Conservation (phyloP, 352 stramenopile species). For the Blastocystis sp. region DNA sequence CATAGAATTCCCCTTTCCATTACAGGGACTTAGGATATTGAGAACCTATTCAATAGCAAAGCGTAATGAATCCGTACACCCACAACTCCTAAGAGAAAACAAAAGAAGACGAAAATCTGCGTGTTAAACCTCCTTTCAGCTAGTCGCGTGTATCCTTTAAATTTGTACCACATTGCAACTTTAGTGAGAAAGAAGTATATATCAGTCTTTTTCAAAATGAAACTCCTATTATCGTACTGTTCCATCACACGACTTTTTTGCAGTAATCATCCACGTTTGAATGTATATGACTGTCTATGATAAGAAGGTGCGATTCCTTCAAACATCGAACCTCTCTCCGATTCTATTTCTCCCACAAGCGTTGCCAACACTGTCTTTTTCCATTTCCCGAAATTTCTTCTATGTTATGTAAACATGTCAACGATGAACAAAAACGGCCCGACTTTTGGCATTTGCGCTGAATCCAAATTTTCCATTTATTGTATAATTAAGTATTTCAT, state of each 20-base stretch:
- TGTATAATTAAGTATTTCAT: not conserved
- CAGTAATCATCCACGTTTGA: not conserved
- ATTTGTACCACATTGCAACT: slow-evolving; percentile 19
- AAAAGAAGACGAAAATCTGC: not conserved
- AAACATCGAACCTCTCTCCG: too few relatives aligned
- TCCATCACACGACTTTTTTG: not conserved
- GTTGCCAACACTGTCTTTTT: too few relatives aligned
- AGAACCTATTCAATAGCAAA: not conserved
- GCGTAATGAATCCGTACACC: not conserved
- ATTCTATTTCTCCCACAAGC: too few relatives aligned
- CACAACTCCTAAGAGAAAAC: not conserved
- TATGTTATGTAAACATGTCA: too few relatives aligned
- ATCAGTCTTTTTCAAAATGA: not conserved
- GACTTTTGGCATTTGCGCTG: too few relatives aligned
- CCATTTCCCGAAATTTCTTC: too few relatives aligned
- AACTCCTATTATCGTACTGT: not conserved
- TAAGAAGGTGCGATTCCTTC: too few relatives aligned
- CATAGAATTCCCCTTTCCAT: not conserved
- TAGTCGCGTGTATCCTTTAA: slow-evolving; percentile 14
- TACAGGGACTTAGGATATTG: slow-evolving; percentile 15
- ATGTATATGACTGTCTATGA: not conserved
- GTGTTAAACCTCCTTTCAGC: slow-evolving; percentile 4
- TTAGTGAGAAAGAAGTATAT: not conserved
- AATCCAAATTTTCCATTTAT: not conserved
- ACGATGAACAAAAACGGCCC: too few relatives aligned